Percentiles rank a stretch among this genome's conserved stretches.
Evolutionary conservation across 169 alveolate species (phyloP).

Genomic region (Eimeria falciformis): DNA sequence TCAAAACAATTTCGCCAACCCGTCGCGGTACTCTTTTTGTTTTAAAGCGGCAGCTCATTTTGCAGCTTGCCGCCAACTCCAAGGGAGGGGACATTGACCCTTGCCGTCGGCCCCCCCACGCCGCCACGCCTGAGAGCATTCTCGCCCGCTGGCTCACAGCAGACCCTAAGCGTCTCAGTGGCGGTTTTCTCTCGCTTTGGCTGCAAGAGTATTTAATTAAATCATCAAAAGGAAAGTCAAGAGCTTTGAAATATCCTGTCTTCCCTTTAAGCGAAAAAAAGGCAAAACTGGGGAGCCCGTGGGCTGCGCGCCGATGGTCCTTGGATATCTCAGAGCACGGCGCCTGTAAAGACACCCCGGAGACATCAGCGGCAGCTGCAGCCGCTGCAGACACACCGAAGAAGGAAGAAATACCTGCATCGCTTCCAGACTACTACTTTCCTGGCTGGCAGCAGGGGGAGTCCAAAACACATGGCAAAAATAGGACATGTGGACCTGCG

Average conservation of each 20-base stretch:
- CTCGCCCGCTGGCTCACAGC: slow-evolving; percentile 53
- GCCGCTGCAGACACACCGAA: slow-evolving; percentile 29
- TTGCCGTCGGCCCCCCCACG: slow-evolving; percentile 50
- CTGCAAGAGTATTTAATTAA: background rate
- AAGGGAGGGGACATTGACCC: slow-evolving; percentile 43
- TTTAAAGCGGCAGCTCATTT: slow-evolving; percentile 24
- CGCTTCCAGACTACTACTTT: no score
- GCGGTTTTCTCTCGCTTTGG: slow-evolving; percentile 7
- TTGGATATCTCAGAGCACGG: no score
- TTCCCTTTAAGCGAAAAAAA: background rate
- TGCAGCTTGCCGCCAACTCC: slow-evolving; percentile 34
- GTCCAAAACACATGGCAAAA: no score
- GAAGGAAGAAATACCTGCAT: no score
- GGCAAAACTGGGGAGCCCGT: slow-evolving; percentile 1
- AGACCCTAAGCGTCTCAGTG: slow-evolving; percentile 3
- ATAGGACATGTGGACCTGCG: no score
- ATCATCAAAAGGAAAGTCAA: background rate
- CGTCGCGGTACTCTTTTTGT: background rate
- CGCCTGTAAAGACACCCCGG: background rate
- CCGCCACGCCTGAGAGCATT: slow-evolving; percentile 59
- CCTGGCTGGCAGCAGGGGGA: no score
- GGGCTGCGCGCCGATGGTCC: background rate
- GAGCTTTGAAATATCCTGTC: background rate
- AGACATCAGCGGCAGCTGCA: slow-evolving; percentile 29
- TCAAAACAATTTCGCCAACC: no score